Conservation (phyloP, 1,139 yeast species). For the Nadsonia commutata region DNA sequence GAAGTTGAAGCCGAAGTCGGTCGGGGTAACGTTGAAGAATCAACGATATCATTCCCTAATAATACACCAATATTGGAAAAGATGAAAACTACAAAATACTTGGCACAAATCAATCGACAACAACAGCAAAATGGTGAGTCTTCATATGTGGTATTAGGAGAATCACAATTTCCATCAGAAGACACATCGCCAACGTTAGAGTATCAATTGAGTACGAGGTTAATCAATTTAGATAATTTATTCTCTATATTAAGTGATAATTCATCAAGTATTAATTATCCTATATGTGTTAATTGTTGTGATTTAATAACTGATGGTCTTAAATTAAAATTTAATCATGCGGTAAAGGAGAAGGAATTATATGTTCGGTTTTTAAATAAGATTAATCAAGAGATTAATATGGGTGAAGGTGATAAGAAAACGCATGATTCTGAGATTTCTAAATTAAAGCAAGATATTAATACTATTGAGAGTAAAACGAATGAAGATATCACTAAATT, state of each 20-base stretch:
- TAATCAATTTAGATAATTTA: background rate
- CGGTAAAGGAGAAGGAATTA: conserved; percentile 63
- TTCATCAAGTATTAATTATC: conserved; percentile 67
- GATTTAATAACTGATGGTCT: conserved; percentile 49
- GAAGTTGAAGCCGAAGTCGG: too few relatives aligned
- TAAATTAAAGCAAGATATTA: conserved; percentile 9
- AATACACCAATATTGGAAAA: too few relatives aligned
- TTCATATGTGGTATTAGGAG: background rate
- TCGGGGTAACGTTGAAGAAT: too few relatives aligned
- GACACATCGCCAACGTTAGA: background rate
- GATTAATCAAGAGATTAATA: conserved; percentile 34
- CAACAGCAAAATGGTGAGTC: background rate
- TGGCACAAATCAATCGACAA: too few relatives aligned
- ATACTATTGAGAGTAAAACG: conserved; percentile 16
- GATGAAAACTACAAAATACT: too few relatives aligned
- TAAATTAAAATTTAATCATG: conserved; percentile 56
- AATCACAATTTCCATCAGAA: background rate
- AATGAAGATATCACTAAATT: conserved; percentile 14
- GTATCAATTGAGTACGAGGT: background rate
- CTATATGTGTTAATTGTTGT: conserved; percentile 81
- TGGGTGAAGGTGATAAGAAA: conserved; percentile 14
- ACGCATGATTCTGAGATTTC: conserved; percentile 11
- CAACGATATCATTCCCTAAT: too few relatives aligned
- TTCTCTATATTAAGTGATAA: background rate
- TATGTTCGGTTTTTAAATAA: conserved; percentile 61